Base-by-base conservation (phyloP, 2,329 filamentous ascomycete genomes). In the Cadophora sp. region DNA sequence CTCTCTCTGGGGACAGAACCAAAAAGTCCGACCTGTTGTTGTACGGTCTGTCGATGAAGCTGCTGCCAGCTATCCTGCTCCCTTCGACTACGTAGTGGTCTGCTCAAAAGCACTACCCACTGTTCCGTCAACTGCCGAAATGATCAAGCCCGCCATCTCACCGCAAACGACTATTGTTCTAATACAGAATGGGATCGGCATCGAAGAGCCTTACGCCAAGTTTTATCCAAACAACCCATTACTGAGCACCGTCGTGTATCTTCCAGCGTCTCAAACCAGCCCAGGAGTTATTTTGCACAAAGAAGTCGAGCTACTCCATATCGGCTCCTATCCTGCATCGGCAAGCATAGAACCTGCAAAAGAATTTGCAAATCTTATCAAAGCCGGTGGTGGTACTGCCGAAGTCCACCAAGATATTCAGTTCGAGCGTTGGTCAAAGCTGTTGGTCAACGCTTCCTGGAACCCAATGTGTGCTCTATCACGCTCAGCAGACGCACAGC, bases 111-210 rank as follows among this genome's bases (percentile, higher is more conserved):
- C 70, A 24, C 50, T 73, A 20, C 72, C 70, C 16, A 64, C 66
- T 16, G 41, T 22, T n/a, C 68, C 68, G 18, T 71, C 71, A 22
- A 69, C 62, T 2, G 62, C 70, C 7, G 66, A 71, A 24, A 43
- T 72, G 14, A 70, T 73, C 56, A 70, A 62, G 14, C 73, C 79
- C 69, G 71, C 76, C 68, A 75, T 85, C 1, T 79, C 81, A 7
- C 73, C 73, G 14, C 78, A 58, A 63, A 88, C 86, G 0, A 81
- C 83, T 0, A 84, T 89, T 48, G 85, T 86, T 8, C 81, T 90
- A 0, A 81, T 88, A 18, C 87, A 90, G 68, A 89, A 89, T 70
- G 87, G 87, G 0, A 83, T 89, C 45, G 82, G 81, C 0, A 88
- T 89, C 67, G 87, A 90, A 73, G 80, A 84, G 11, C 82, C 85